Percentiles rank a stretch among this genome's conserved stretches.
Conservation (phyloP, 2,329 filamentous ascomycete genomes). For the Drechmeria coniospora region DNA sequence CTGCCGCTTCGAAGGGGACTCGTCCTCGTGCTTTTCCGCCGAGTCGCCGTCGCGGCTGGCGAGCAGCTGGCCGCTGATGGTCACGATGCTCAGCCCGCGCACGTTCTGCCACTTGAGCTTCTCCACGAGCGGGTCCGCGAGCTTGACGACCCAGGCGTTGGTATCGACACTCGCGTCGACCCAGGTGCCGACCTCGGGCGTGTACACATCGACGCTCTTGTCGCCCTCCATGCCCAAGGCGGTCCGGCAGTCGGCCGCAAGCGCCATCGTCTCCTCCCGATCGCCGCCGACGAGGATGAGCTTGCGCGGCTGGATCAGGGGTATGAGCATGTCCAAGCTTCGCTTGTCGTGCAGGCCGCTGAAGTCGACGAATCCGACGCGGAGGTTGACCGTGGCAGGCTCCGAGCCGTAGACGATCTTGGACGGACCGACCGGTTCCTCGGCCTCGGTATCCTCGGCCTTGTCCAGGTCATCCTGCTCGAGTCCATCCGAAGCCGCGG, state of each 20-base stretch:
- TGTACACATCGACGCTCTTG: slow-evolving; percentile 57
- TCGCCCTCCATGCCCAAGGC: slow-evolving; percentile 37
- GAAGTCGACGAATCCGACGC: slow-evolving; percentile 82
- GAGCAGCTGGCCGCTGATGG: slow-evolving; percentile 61
- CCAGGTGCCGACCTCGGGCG: slow-evolving; percentile 54
- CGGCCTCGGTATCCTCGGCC: slow-evolving; percentile 38
- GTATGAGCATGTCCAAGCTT: slow-evolving; percentile 86
- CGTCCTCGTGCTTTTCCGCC: slow-evolving; percentile 30
- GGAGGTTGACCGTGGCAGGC: slow-evolving; percentile 51
- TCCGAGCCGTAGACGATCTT: slow-evolving; percentile 55
- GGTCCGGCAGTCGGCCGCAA: slow-evolving; percentile 68
- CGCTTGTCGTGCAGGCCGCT: slow-evolving; percentile 85
- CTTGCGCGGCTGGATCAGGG: slow-evolving; percentile 85
- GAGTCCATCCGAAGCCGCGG: slow-evolving; percentile 18
- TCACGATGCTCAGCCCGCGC: slow-evolving; percentile 75
- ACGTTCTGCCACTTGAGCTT: slow-evolving; percentile 92
- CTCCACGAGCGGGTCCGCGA: slow-evolving; percentile 72
- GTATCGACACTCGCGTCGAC: slow-evolving; percentile 93
- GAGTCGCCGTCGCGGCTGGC: slow-evolving; percentile 22
- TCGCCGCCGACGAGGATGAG: slow-evolving; percentile 81
- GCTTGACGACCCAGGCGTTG: slow-evolving; percentile 89
- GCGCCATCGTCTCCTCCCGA: slow-evolving; percentile 57
- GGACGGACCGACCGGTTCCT: slow-evolving; percentile 47
- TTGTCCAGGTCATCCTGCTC: slow-evolving; percentile 41
- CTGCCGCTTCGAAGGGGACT: slow-evolving; percentile 30